Base-by-base conservation (phyloP, 371 early-diverging fungal genomes). In the Coemansia sp. region DNA sequence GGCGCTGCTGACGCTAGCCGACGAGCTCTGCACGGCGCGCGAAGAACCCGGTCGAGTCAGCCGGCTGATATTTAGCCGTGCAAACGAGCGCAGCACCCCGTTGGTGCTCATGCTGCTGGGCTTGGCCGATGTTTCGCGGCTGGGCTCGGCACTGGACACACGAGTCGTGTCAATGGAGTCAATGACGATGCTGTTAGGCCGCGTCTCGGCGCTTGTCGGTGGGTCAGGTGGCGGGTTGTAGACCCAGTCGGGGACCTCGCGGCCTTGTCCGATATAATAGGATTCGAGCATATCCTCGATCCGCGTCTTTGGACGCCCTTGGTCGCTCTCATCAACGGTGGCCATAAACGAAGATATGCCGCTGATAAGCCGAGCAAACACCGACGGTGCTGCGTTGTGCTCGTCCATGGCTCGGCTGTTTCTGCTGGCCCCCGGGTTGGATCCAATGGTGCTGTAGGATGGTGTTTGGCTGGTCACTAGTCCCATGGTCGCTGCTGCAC, bases 251-350 rank as follows among this genome's bases (percentile, higher is more conserved):
- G 75, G 75, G 2, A 75, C 75, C 0, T 37, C 40, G 1, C 62
- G 58, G 29, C 62, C 66, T 43, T 75, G 75, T 6, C 66, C 62
- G 34, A 66, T 9, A 37, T 75, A 75, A 36, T 69, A 75, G 0
- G 75, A 56, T 18, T 66, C 71, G n/a, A 75, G 75, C 62, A 75
- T 75, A 18, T 75, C 75, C 42, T 75, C 70, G 43, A 70, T 58
- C 8, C 62, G 75, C 18, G 75, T 53, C 38, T 74, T 71, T n/a
- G 59, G 42, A 29, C 36, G 47, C 14, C 6, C 3, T 32, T 9
- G 24, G 42, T 24, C 14, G 40, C 32, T 49, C 3, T 14, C 36
- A 7, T 59, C 59, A n/a, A n/a, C 34, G 1, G 71, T 60, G 5
- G 65, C 58, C 65, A 74, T 57, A 2, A 74, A 53, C 10, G 71